phyloP scores from a whole-genome alignment of 352 stramenopile genomes.

The Globisporangium nunn region DNA sequence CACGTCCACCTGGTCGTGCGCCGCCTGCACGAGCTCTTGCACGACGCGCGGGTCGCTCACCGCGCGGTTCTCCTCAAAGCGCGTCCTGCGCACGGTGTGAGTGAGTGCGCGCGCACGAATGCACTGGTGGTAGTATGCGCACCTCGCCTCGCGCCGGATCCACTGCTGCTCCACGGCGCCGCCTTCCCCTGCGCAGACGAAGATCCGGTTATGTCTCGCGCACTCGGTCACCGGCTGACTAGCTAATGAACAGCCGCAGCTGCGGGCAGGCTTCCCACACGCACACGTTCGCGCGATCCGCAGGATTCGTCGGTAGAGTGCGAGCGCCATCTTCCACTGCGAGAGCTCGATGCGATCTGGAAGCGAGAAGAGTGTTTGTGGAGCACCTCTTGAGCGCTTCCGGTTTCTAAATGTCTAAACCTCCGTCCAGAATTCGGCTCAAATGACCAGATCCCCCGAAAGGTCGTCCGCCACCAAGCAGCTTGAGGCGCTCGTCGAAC shows the following conservation, averaged over 20 bases:
- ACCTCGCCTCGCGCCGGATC: constrained; percentile 68
- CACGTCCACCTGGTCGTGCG: constrained; percentile 68
- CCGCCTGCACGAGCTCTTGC: constrained; percentile 44
- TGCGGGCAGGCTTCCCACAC: constrained; percentile 7
- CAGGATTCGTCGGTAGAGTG: constrained; percentile 70
- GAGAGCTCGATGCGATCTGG: too few species aligned
- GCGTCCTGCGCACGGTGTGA: constrained; percentile 23
- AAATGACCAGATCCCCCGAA: not conserved
- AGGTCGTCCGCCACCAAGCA: too few species aligned
- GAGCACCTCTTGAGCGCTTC: not conserved
- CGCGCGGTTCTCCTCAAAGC: constrained; percentile 59
- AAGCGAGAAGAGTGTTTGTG: too few species aligned
- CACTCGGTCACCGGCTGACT: too few species aligned
- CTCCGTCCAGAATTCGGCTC: not conserved
- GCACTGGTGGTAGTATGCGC: not conserved
- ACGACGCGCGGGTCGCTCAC: constrained; percentile 25
- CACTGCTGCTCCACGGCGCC: constrained; percentile 45
- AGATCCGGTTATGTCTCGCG: constrained; percentile 1
- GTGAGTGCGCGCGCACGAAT: too few species aligned
- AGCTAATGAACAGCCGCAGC: not conserved
- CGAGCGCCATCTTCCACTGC: constrained; percentile 29
- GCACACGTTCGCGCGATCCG: constrained; percentile 65
- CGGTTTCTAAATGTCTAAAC: not conserved
- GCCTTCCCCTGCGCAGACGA: constrained; percentile 43
- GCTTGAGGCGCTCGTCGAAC: too few species aligned